Evolutionary conservation across 2,329 filamentous ascomycete species (phyloP), one percentile per base, ranked within the genome.

Genomic region (Cadophora sp.): DNA sequence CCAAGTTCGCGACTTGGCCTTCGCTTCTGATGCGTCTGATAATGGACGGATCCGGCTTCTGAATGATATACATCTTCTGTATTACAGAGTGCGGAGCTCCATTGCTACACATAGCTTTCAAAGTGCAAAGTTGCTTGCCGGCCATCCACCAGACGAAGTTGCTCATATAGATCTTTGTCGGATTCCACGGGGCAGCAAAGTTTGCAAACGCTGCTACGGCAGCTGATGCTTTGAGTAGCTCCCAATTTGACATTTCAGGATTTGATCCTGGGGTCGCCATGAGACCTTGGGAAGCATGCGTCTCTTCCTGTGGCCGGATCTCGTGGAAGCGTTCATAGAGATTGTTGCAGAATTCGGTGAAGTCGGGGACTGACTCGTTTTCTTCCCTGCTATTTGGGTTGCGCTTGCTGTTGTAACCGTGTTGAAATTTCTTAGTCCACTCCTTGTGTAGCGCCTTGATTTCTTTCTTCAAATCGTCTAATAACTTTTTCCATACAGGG

Each of bases 191-290:
- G 5, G 13, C 7, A 3, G 2, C 16, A 41, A 47, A 65, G 4
- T 48, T 14, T 13, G 65, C 68, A 53, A 73, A 77, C 4, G 76
- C 67, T 4, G 79, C 74, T 3, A 63, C 48, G 14, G 61, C 61
- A 14, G 61, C 47, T 0, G 82, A 84, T 1, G 83, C 83, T 55
- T 80, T 81, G 6, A 85, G 71, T 0, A 79, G 67, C 0, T 81
- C 78, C 84, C 84, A 86, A 0, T 69, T 24, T 22, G 77, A 71
- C 13, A 71, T 59, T 9, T 74, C 71, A 1, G 65, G 48, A 47
- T 71, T 41, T 0, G 41, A 24, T 11, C 66, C 56, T 24, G 58
- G 66, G n/a, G 60, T 51, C 13, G 66, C 66, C 13, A 72, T 30
- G 50, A 75, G 60, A 24, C 62, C n/a, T 60, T 71, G 41, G 62